Percentiles rank a stretch among this genome's conserved stretches.
These are phyloP conservation scores for Jackrogersella minutella DNA, from an alignment of 495 filamentous ascomycete genomes.

Conservation along the genomic window DNA sequence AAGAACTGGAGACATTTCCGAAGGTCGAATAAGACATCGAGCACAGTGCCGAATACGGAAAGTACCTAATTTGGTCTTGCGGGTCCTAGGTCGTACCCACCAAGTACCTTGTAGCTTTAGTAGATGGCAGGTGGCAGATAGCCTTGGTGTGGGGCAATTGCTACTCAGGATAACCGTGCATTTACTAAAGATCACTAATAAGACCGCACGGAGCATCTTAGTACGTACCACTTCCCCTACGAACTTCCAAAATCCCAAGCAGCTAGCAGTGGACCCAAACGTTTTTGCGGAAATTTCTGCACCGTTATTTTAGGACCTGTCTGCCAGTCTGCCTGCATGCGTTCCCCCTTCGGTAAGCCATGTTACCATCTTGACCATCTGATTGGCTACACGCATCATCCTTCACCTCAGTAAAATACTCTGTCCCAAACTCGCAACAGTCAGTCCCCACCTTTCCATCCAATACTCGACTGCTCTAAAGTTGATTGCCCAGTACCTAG, in stretches of 20 bases:
- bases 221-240: slow-evolving; percentile 19
- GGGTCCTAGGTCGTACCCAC: no score
- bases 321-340: slow-evolving; percentile 28
- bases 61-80: slow-evolving; percentile 34
- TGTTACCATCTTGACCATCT: background rate
- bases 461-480: slow-evolving; percentile 20
- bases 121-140: slow-evolving; percentile 30
- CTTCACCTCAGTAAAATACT: slow-evolving; percentile 32
- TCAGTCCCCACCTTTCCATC: slow-evolving; percentile 20
- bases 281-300: slow-evolving; percentile 43
- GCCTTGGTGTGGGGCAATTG: slow-evolving; percentile 17
- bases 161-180: slow-evolving; percentile 19
- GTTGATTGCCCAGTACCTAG: slow-evolving; percentile 26
- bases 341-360: slow-evolving; percentile 43
- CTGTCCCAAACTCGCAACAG: slow-evolving; percentile 23
- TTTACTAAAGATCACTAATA: slow-evolving; percentile 23
- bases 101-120: slow-evolving; percentile 8
- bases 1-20: slow-evolving; percentile 8
- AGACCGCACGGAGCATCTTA: slow-evolving; percentile 32
- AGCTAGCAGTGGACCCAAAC: slow-evolving; percentile 19
- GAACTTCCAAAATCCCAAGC: background rate
- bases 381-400: slow-evolving; percentile 26
- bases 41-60: slow-evolving; percentile 41
- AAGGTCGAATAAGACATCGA: slow-evolving; percentile 31
- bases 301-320: slow-evolving; percentile 43